Evolutionary conservation across 768 basidiomycete species (phyloP), one percentile per base, ranked within the genome.

Genomic region (Mycena crocata): DNA sequence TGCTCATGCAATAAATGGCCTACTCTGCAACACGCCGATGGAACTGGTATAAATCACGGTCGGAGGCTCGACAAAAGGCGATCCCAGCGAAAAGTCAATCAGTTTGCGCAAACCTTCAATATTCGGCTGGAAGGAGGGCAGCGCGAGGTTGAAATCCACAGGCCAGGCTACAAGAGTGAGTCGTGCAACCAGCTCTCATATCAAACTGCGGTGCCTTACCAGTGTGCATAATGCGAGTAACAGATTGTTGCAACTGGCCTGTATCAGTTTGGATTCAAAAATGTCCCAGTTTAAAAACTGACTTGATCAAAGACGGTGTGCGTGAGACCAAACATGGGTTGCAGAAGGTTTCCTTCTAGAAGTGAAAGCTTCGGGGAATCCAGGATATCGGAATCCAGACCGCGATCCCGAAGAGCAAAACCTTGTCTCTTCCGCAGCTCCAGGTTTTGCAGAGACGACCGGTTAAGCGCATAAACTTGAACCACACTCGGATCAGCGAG

Each of bases 211-310:
- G 26, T 28, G 2, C 12, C 19, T 32, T 14, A 79, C 79, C 78
- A 34, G 79, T 77, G 67, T 82, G 79, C 17, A 82, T 78, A 65
- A 83, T 73, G 42, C 77, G 78, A 15, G 80, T 82, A 10, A 78
- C 71, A n/a, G 72, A 74, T 23, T 54, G 23, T 15, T 71, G 66
- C 37, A 80, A 70, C 73, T 79, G 42, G 35, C 31, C 34, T 35
- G 10, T 12, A 39, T 50, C 14, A 24, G 32, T 28, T 42, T 34
- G n/a, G 39, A 17, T 32, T 58, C 21, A 55, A 50, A 21, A 0
- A 30, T 1, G 40, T 23, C 3, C 6, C 3, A 1, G 5, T 19
- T 4, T 17, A 21, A 34, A 13, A 6, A 51, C 66, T 15, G 10
- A 64, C 69, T 67, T 54, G 34, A 2, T 68, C 44, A 44, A 70